A percentile compares a stretch with the other conserved stretches of the same genome.
These are phyloP conservation scores for Hypoxylon sp. DNA, from an alignment of 2,329 filamentous ascomycete genomes.

Conservation along the genomic window DNA sequence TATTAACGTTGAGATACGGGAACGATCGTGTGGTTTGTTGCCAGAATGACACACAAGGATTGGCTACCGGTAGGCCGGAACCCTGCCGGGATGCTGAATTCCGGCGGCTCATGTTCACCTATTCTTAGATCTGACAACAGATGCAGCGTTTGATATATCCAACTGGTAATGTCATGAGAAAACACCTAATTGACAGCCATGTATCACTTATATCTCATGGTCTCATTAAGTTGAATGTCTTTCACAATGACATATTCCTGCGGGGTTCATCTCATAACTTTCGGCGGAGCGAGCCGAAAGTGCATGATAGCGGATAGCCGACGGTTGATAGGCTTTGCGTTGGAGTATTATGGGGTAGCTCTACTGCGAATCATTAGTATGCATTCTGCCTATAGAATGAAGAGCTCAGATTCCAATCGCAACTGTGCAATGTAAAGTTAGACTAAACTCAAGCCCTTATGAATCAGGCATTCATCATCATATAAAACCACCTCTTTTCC, in stretches of 20 bases:
- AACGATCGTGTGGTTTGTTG: constrained; percentile 61
- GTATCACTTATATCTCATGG: not conserved
- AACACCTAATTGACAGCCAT: not conserved
- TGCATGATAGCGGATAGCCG: constrained; percentile 26
- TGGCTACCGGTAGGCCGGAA: constrained; percentile 43
- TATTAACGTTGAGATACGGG: constrained; percentile 57
- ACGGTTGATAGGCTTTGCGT: constrained; percentile 18
- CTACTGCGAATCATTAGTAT: constrained; percentile 14
- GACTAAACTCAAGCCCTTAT: not conserved
- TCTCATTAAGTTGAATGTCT: not conserved
- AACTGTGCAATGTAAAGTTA: not conserved
- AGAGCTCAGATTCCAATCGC: not conserved
- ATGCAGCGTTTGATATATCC: not conserved
- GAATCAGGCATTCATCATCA: not conserved
- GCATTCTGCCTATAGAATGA: constrained; percentile 6
- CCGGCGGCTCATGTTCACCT: constrained; percentile 8
- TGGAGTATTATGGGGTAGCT: constrained; percentile 8
- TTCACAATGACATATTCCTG: constrained; percentile 24
- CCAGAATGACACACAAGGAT: constrained; percentile 56
- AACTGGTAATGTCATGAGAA: not conserved
- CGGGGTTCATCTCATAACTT: constrained; percentile 28
- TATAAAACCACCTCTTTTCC: not conserved
- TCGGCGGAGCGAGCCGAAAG: constrained; percentile 26
- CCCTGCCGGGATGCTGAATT: constrained; percentile 11
- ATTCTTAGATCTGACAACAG: not conserved